Evolutionary conservation across 179 eudicot species (phyloP).

Genomic region (Carnegiea gigantea): DNA sequence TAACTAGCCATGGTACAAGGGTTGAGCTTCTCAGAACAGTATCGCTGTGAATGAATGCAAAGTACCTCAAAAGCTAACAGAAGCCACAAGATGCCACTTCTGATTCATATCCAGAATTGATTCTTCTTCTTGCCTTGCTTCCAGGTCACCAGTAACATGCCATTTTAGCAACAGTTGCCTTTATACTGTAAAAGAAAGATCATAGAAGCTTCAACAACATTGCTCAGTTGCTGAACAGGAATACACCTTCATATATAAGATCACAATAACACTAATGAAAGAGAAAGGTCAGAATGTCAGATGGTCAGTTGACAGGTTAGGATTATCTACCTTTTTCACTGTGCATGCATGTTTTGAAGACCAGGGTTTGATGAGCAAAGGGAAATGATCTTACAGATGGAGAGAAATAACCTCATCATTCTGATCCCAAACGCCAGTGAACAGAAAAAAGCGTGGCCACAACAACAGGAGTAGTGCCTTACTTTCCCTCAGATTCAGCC

Average conservation of each 20-base stretch:
- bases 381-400: no score
- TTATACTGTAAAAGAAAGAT: conserved; percentile 1
- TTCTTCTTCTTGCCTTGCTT: conserved; percentile 21
- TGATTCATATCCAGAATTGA: conserved; percentile 2
- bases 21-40: background rate
- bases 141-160: conserved; percentile 7
- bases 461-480: no score
- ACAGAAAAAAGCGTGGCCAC: background rate
- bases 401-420: no score
- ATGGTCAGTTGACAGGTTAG: background rate
- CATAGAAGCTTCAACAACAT: background rate
- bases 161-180: conserved; percentile 14
- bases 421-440: background rate
- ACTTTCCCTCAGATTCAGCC: no score
- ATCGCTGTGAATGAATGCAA: background rate
- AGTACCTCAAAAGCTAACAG: conserved; percentile 17
- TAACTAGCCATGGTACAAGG: background rate
- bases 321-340: no score
- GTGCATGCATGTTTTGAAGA: no score
- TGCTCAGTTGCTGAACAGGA: background rate
- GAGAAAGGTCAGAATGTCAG: no score
- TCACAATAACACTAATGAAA: background rate
- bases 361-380: no score
- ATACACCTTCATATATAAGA: background rate
- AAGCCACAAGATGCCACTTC: conserved; percentile 8